These are phyloP conservation scores for Monosporozyma solicola DNA, from an alignment of 805 yeast species.

Conservation along the genomic window DNA sequence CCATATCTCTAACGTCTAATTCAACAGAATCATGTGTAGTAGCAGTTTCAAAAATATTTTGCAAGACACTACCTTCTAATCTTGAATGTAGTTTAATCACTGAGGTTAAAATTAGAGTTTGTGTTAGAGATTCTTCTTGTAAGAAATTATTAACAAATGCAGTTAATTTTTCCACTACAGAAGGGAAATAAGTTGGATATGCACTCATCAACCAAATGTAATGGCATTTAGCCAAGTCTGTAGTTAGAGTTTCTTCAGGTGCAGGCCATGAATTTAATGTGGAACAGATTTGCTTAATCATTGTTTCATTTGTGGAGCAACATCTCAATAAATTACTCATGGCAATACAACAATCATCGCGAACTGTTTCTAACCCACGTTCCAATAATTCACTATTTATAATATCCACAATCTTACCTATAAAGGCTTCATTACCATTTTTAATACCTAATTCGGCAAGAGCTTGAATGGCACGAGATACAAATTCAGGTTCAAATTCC, in stretches of 20 bases:
- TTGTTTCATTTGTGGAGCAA: conserved; percentile 37
- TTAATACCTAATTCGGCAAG: conserved; percentile 67
- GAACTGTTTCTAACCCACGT: conserved; percentile 50
- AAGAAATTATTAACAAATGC: conserved; percentile 42
- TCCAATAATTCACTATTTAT: conserved; percentile 45
- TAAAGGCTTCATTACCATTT: conserved; percentile 36
- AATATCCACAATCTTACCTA: conserved; percentile 50
- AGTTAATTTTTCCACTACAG: conserved; percentile 39
- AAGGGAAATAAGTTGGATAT: conserved; percentile 52
- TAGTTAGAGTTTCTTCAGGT: conserved; percentile 39
- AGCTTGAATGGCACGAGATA: conserved; percentile 52
- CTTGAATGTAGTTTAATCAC: conserved; percentile 47
- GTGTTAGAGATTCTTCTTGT: conserved; percentile 53
- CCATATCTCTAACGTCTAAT: conserved; percentile 73
- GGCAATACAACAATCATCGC: conserved; percentile 49
- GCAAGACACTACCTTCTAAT: conserved; percentile 41
- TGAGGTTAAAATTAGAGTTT: conserved; percentile 49
- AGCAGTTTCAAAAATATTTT: conserved; percentile 50
- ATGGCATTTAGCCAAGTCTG: conserved; percentile 39
- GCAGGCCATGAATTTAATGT: conserved; percentile 32
- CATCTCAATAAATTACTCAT: conserved; percentile 60
- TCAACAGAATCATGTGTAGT: conserved; percentile 54
- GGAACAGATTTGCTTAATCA: conserved; percentile 22
- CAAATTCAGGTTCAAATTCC: conserved; percentile 80
- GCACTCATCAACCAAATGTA: conserved; percentile 69